Conservation (phyloP, 345 rosid genomes). For the Ceriops zippeliana region DNA sequence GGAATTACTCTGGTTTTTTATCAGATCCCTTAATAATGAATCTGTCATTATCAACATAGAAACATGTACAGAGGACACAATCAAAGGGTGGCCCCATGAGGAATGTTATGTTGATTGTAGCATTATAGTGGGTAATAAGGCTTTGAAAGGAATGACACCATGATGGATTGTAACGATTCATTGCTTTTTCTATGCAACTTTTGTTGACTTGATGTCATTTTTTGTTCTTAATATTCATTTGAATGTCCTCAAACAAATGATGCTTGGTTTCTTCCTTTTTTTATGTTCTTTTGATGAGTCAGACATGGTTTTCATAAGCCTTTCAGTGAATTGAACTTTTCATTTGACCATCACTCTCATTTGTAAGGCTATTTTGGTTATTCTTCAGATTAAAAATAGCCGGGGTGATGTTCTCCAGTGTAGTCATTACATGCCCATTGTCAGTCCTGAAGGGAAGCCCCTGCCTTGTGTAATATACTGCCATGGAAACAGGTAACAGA, state of each 20-base stretch:
- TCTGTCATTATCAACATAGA: too few species aligned
- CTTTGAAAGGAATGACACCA: too few species aligned
- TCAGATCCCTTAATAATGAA: too few species aligned
- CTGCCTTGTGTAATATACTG: constrained; percentile 97
- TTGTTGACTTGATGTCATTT: too few species aligned
- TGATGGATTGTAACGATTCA: too few species aligned
- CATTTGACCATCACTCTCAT: neutral
- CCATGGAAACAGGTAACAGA: constrained; percentile 83
- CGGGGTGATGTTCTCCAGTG: constrained; percentile 83
- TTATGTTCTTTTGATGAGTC: neutral
- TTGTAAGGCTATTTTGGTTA: constrained; percentile 9
- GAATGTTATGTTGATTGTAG: too few species aligned
- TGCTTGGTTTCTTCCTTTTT: neutral
- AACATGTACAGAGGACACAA: too few species aligned
- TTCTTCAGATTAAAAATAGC: constrained; percentile 73
- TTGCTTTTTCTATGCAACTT: too few species aligned
- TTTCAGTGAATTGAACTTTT: neutral
- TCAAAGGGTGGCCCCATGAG: too few species aligned
- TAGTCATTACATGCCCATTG: constrained; percentile 73
- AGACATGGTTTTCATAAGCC: neutral
- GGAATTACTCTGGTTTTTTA: too few species aligned
- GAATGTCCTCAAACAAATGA: neutral
- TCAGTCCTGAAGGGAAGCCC: constrained; percentile 54
- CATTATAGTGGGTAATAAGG: too few species aligned
- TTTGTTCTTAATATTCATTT: neutral